phyloP scores from a whole-genome alignment of 1,139 yeast genomes.

The Blastobotrys arbuscula region DNA sequence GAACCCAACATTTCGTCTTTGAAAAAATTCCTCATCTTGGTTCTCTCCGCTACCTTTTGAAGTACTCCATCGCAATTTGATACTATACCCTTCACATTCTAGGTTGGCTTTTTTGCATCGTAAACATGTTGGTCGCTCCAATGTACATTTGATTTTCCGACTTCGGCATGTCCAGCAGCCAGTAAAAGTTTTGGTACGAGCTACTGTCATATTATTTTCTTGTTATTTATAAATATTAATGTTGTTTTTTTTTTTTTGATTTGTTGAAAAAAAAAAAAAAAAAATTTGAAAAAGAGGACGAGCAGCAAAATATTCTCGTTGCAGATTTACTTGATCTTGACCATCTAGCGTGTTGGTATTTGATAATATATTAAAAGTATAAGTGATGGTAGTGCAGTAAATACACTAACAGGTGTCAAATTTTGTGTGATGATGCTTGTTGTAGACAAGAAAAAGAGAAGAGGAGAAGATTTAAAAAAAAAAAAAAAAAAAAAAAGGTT shows the following conservation, averaged over 20 bases:
- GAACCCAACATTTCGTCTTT: slow-evolving; percentile 59
- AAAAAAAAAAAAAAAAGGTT: not conserved
- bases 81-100: slow-evolving; percentile 75
- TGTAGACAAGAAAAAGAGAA: not conserved
- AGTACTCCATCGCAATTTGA: slow-evolving; percentile 70
- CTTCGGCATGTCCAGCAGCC: slow-evolving; percentile 64
- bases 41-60: slow-evolving; percentile 7
- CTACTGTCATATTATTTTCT: slow-evolving; percentile 7
- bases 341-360: too few species aligned
- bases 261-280: too few species aligned
- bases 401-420: too few species aligned
- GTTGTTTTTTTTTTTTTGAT: too few species aligned
- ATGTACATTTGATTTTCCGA: slow-evolving; percentile 56
- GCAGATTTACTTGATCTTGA: too few species aligned
- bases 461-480: too few species aligned
- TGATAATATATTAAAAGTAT: too few species aligned
- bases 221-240: too few species aligned
- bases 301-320: too few species aligned
- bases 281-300: too few species aligned
- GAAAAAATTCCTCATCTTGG: slow-evolving; percentile 44
- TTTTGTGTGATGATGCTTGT: too few species aligned
- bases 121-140: slow-evolving; percentile 47
- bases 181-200: slow-evolving; percentile 44
- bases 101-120: slow-evolving; percentile 52
- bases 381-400: too few species aligned